Evolutionary conservation across 208 protist species (phyloP), one percentile per base, ranked within the genome.

Genomic region (Trypanosoma brucei): DNA sequence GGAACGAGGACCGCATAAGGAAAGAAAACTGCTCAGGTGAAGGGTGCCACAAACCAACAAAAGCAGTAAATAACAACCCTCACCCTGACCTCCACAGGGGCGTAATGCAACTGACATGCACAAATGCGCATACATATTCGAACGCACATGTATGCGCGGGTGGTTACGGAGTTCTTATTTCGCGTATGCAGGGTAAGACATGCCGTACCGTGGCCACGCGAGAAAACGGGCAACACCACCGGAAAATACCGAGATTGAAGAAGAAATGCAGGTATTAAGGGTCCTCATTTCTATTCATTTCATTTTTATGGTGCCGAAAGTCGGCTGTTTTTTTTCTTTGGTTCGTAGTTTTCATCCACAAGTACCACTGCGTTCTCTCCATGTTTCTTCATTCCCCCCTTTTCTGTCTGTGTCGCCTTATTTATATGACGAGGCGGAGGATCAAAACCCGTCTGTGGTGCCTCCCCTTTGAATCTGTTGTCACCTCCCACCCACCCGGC

Each of bases 401-500:
- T 39, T 54, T 36, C 31, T 59, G 4, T 40, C 44, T 52, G 37
- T 30, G 7, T 31, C 50, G 22, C 39, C 13, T 61, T 22, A 22
- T 38, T 66, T 66, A 45, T 35, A 68, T 68, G 62, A 68, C 40
- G 62, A 68, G 57, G 62, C 40, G 53, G 30, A 45, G 62, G 62
- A 60, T 46, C 6, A 37, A 68, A 59, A 68, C 62, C 62, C 45
- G 38, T 5, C 51, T 54, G 45, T 52, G 62, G 62, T 44, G 62
- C 62, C 44, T 59, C 45, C 9, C 62, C 60, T 68, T 42, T 44
- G 57, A 59, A 59, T 64, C 36, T 64, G 36, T 54, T 57, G 55
- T 55, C 61, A 59, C 57, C 44, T 49, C 2, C 30, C 42, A 11
- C 8, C 42, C 11, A 6, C 42, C 8, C 42, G 22, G 22, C 22